phyloP scores from a whole-genome alignment of 208 protist genomes.

The Cochliopodium minus region DNA sequence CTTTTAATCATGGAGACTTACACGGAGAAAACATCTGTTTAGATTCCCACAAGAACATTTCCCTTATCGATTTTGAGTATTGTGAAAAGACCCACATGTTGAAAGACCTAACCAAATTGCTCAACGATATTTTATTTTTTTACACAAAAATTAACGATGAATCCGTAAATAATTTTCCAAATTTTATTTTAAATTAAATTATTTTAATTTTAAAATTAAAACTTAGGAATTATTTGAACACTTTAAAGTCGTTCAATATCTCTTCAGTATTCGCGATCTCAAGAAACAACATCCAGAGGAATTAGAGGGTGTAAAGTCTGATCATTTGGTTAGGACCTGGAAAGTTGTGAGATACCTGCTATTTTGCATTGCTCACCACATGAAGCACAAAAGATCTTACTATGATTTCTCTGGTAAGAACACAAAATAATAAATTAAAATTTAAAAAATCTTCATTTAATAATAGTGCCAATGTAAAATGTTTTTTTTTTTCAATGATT shows the following conservation, averaged over 20 bases:
- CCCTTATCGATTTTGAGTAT: conserved; percentile 5
- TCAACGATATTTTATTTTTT: not conserved
- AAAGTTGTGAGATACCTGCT: no score
- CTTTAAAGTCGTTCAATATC: not conserved
- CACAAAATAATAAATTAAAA: no score
- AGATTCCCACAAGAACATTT: not conserved
- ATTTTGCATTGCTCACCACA: no score
- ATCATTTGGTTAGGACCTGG: not conserved
- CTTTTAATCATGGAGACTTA: not conserved
- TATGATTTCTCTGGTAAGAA: no score
- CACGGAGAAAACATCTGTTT: not conserved
- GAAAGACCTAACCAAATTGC: not conserved
- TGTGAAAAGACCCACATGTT: not conserved
- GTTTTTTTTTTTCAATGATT: no score
- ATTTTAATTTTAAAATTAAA: no score
- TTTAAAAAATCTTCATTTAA: no score
- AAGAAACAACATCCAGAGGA: not conserved
- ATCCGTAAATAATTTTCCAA: no score
- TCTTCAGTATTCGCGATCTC: not conserved
- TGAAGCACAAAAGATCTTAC: no score
- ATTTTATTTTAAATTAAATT: no score
- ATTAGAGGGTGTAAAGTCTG: not conserved
- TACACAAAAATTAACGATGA: not conserved
- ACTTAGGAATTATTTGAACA: not conserved
- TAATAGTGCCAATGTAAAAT: no score